phyloP scores from a whole-genome alignment of 2,329 filamentous ascomycete genomes.

The Colletotrichum graminicola region DNA sequence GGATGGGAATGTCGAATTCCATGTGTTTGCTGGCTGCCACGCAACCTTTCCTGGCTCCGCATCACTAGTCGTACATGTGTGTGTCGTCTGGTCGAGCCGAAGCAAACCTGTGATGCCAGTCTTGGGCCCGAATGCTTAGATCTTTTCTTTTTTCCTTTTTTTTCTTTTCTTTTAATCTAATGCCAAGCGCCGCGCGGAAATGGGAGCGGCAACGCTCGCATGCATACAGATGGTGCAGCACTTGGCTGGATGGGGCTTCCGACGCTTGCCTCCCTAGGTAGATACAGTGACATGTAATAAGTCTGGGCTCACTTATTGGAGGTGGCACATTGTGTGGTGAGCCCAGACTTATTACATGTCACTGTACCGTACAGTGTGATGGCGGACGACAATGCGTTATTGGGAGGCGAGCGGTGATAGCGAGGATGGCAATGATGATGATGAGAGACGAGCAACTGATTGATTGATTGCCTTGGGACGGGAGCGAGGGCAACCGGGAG shows the following conservation, averaged over 20 bases:
- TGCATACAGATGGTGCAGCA: not conserved
- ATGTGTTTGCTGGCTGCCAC: constrained; percentile 2
- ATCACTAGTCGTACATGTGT: constrained; percentile 3
- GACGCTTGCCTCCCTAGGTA: no score
- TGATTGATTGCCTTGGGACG: constrained; percentile 16
- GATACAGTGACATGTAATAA: no score
- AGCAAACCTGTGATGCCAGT: constrained; percentile 9
- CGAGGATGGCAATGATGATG: not conserved
- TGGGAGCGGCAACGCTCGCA: constrained; percentile 9
- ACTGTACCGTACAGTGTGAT: no score
- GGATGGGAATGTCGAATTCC: not conserved
- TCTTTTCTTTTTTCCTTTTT: not conserved
- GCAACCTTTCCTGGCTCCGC: not conserved
- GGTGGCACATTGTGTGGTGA: no score
- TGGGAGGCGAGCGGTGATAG: no score
- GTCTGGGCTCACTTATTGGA: no score
- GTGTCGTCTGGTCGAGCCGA: constrained; percentile 1
- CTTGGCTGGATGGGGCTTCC: not conserved
- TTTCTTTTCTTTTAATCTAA: not conserved
- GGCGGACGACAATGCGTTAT: no score
- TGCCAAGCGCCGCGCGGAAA: constrained; percentile 3
- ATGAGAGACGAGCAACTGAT: not conserved
- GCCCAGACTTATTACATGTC: no score
- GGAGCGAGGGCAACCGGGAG: constrained; percentile 11
- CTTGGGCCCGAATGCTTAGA: constrained; percentile 16